Evolutionary conservation across 441 rosid genomes (phyloP).

Genomic region (Croton setiger): DNA sequence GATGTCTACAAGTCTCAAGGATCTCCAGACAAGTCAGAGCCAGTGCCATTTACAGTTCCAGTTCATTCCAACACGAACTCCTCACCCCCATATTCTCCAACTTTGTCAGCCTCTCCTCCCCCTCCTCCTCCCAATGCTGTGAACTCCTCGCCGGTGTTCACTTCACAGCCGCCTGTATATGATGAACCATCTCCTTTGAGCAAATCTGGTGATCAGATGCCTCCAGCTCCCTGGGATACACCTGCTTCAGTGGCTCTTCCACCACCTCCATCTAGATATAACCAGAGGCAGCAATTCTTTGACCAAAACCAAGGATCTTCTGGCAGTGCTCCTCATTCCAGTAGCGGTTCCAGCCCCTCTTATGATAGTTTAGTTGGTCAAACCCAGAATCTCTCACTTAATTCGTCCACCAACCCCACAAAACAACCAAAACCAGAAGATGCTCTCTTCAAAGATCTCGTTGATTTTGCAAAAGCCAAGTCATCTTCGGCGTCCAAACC

Average conservation of each 20-base stretch:
- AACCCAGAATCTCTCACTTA: slow-evolving; percentile 67
- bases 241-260: slow-evolving; percentile 45
- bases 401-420: slow-evolving; percentile 43
- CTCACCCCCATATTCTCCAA: slow-evolving; percentile 39
- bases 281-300: slow-evolving; percentile 75
- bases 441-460: slow-evolving; percentile 88
- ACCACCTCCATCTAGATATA: slow-evolving; percentile 68
- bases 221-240: slow-evolving; percentile 78
- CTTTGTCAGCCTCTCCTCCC: slow-evolving; percentile 33
- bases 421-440: slow-evolving; percentile 85
- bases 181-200: slow-evolving; percentile 48
- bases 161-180: slow-evolving; percentile 55
- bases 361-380: slow-evolving; percentile 66
- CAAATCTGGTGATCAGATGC: slow-evolving; percentile 52
- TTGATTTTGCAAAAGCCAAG: slow-evolving; percentile 94
- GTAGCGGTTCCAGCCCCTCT: slow-evolving; percentile 57
- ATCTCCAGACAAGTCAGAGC: slow-evolving; percentile 36
- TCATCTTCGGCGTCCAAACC: slow-evolving; percentile 61
- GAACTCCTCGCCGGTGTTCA: slow-evolving; percentile 34
- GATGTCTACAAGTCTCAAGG: slow-evolving; percentile 62
- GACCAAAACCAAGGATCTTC: slow-evolving; percentile 30
- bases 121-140: slow-evolving; percentile 31
- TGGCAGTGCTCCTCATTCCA: slow-evolving; percentile 39
- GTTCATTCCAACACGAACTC: slow-evolving; percentile 30
- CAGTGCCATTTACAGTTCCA: slow-evolving; percentile 30